Conservation (phyloP, 1,139 yeast species). For the Candida sanyaensis region DNA sequence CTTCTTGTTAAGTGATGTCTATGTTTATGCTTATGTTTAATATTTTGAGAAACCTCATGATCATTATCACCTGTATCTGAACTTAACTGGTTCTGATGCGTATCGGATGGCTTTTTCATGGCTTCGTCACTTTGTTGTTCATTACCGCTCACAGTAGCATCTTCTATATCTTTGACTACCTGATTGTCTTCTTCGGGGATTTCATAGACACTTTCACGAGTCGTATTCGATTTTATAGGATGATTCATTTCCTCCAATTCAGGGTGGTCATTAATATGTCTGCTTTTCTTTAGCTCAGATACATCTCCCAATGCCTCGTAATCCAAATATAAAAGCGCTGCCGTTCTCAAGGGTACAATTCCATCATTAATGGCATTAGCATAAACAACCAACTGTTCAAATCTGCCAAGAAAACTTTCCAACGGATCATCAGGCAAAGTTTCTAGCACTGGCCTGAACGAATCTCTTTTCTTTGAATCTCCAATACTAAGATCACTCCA, state of each 20-base stretch:
- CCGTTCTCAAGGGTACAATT: constrained; percentile 78
- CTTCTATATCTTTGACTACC: constrained; percentile 2
- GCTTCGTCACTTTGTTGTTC: not conserved
- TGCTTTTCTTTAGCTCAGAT: constrained; percentile 23
- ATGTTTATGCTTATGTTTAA: constrained; percentile 1
- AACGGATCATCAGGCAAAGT: constrained; percentile 80
- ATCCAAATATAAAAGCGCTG: constrained; percentile 53
- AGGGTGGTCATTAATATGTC: constrained; percentile 14
- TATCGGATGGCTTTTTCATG: not conserved
- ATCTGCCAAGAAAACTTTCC: constrained; percentile 60
- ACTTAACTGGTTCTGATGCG: constrained; percentile 5
- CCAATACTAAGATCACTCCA: constrained; percentile 14
- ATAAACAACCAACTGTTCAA: constrained; percentile 69
- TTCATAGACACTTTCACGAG: constrained; percentile 13
- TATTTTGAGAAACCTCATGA: not conserved
- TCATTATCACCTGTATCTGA: constrained; percentile 19
- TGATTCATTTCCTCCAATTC: constrained; percentile 15
- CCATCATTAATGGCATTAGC: constrained; percentile 91
- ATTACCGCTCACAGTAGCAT: not conserved
- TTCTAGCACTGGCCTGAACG: constrained; percentile 63
- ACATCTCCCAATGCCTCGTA: constrained; percentile 45
- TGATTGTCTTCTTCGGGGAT: constrained; percentile 13
- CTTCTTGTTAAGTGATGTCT: constrained; percentile 19
- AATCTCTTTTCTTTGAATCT: constrained; percentile 17
- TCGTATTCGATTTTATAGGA: constrained; percentile 14